phyloP scores from a whole-genome alignment of 768 basidiomycete genomes.

The Rhodotorula kratochvilovae region DNA sequence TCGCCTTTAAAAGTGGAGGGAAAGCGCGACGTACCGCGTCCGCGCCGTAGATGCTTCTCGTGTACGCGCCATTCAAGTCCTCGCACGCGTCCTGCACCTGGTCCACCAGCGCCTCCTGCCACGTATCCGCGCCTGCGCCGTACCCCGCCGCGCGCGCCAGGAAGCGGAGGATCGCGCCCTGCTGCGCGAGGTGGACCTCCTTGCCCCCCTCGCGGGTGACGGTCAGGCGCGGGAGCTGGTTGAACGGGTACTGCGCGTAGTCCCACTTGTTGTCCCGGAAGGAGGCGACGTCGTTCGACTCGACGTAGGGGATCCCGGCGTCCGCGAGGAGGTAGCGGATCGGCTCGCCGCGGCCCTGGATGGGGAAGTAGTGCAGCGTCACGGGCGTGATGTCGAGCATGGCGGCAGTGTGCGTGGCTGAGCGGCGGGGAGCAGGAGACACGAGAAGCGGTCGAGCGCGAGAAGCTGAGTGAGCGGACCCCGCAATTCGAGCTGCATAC shows the following conservation, averaged over 20 bases:
- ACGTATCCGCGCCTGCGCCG: not conserved
- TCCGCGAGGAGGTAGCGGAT: constrained; percentile 16
- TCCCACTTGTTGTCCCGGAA: constrained; percentile 4
- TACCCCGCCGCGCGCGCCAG: constrained; percentile 1
- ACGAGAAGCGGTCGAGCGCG: not conserved
- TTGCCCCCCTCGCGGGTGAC: not conserved
- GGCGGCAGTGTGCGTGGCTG: not conserved
- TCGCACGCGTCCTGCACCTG: constrained; percentile 7
- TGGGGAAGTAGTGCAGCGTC: constrained; percentile 15
- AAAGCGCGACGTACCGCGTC: not conserved
- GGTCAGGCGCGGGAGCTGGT: constrained; percentile 10
- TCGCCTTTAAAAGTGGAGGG: no score
- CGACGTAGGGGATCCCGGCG: constrained; percentile 4
- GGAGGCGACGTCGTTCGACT: not conserved
- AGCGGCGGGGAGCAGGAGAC: not conserved
- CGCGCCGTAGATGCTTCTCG: not conserved
- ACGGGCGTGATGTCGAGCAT: not conserved
- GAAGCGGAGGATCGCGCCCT: constrained; percentile 14
- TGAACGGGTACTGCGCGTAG: constrained; percentile 6
- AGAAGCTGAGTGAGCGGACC: no score
- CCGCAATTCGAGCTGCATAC: not conserved
- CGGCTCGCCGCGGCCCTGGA: constrained; percentile 19
- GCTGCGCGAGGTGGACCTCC: constrained; percentile 6
- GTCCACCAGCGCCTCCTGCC: not conserved
- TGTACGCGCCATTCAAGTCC: constrained; percentile 8